Percentiles rank a stretch among this genome's conserved stretches.
Conservation (phyloP, 2,329 filamentous ascomycete genomes). For the Lasiodiplodia citricola region DNA sequence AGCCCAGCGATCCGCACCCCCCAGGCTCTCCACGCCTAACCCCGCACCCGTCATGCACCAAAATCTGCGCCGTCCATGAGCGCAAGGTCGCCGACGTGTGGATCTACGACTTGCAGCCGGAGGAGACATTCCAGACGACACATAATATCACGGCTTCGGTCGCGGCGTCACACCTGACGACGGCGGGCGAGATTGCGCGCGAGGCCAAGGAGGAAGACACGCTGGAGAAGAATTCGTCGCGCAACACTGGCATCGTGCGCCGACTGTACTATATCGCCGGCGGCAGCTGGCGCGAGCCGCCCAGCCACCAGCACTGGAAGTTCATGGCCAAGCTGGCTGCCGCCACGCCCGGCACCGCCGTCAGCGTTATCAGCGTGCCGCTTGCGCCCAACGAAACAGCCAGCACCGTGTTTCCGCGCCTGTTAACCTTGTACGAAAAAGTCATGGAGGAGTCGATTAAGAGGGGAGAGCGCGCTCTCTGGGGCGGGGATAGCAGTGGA, state of each 20-base stretch:
- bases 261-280: constrained; percentile 62
- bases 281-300: constrained; percentile 61
- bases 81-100: constrained; percentile 50
- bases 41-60: constrained; percentile 40
- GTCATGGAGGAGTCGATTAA: constrained; percentile 48
- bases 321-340: constrained; percentile 54
- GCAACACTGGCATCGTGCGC: constrained; percentile 29
- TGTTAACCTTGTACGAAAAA: constrained; percentile 52
- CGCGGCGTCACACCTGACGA: constrained; percentile 2
- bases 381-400: constrained; percentile 61
- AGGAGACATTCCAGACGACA: constrained; percentile 18
- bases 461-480: constrained; percentile 50
- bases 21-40: constrained; percentile 49
- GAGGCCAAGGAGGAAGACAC: constrained; percentile 7
- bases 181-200: constrained; percentile 14
- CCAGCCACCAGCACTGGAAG: constrained; percentile 59
- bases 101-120: constrained; percentile 51
- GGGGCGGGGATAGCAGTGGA: constrained; percentile 63
- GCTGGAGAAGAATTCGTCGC: constrained; percentile 18
- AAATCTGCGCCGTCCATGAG: constrained; percentile 46
- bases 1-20: constrained; percentile 38
- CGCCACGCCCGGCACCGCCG: constrained; percentile 46
- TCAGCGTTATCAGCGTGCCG: constrained; percentile 59
- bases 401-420: constrained; percentile 52
- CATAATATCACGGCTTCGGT: constrained; percentile 24